Conservation (phyloP, 192 early-diverging fungal species). For the Polychytrium aggregatum region DNA sequence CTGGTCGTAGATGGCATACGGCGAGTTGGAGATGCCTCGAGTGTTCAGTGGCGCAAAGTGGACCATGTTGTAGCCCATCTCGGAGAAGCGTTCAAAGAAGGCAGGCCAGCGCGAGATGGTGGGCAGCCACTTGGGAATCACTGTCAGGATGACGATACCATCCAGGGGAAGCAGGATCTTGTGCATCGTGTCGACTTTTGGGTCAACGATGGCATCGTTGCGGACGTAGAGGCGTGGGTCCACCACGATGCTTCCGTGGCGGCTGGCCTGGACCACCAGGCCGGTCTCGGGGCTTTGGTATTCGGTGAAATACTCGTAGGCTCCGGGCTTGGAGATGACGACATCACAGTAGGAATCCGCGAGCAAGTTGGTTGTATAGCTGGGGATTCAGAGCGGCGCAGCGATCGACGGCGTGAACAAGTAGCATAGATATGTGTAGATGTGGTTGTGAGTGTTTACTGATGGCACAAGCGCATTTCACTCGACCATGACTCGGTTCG, state of each 20-base stretch:
- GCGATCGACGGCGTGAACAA: no score
- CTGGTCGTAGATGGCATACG: conserved; percentile 96
- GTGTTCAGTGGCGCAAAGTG: conserved; percentile 93
- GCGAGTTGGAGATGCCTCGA: conserved; percentile 87
- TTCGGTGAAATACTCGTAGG: conserved; percentile 80
- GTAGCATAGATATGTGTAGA: no score
- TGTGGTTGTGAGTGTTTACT: no score
- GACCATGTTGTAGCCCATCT: conserved; percentile 93
- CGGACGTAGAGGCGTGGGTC: conserved; percentile 68
- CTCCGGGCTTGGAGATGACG: conserved; percentile 54
- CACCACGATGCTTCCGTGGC: conserved; percentile 64
- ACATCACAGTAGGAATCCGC: conserved; percentile 61
- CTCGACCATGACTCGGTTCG: no score
- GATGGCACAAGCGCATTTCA: no score
- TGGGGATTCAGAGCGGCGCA: conserved; percentile 6
- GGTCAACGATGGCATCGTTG: conserved; percentile 7
- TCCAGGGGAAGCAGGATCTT: conserved; percentile 62
- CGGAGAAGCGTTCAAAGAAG: conserved; percentile 56
- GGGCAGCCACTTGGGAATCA: conserved; percentile 97
- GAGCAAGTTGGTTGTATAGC: conserved; percentile 25
- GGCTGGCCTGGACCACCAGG: conserved; percentile 16
- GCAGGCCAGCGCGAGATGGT: conserved; percentile 62
- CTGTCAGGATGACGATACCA: conserved; percentile 78
- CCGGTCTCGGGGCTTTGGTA: conserved; percentile 22
- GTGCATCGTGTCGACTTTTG: neutral